Evolutionary conservation across 805 yeast genomes (phyloP), one percentile per base, ranked within the genome.

Genomic region (Tetrapisispora iriomotensis): DNA sequence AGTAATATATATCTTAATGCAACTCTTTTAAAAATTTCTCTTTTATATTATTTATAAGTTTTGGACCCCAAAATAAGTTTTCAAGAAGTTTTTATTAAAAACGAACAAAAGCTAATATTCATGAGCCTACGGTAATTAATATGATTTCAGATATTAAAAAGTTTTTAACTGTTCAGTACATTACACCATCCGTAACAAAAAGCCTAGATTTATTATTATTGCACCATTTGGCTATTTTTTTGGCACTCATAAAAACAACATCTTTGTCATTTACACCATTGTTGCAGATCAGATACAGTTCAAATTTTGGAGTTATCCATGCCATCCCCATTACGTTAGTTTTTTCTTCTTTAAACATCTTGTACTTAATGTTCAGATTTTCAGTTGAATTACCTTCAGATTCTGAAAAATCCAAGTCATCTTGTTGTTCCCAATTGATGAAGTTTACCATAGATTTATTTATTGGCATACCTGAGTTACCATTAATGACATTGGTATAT

Each of bases 151-250:
- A 47, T 8, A 15, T 6, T 7, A 6, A 12, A 5, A 8, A 13
- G 8, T 26, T 13, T 26, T 26, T n/a, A 13, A 26, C 17, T 27
- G 8, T 25, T 39, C 47, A 78, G 51, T 76, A 82, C 0, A 72
- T 68, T 0, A 82, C 84, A 1, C 92, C 92, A n/a, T 77, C 79
- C 18, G 76, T 74, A 9, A 82, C 75, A 55, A 85, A 86, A 26
- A 86, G 56, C 29, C 92, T 64, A 38, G 75, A 76, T 45, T 82
- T 82, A 47, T 83, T 73, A 45, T 70, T 75, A 44, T 73, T 69
- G 49, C 94, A 79, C 95, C 96, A 88, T 36, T 68, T 68, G 8
- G 82, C 76, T 12, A 86, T 74, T 17, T 68, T 66, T 37, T 76
- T 68, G 29, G 87, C 79, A 44, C 84, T 76, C 17, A 64, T 64